Evolutionary conservation across 176 grass and related monocot species (phyloP), one percentile per base, ranked within the genome.

Genomic region (Chrysopogon serrulatus): DNA sequence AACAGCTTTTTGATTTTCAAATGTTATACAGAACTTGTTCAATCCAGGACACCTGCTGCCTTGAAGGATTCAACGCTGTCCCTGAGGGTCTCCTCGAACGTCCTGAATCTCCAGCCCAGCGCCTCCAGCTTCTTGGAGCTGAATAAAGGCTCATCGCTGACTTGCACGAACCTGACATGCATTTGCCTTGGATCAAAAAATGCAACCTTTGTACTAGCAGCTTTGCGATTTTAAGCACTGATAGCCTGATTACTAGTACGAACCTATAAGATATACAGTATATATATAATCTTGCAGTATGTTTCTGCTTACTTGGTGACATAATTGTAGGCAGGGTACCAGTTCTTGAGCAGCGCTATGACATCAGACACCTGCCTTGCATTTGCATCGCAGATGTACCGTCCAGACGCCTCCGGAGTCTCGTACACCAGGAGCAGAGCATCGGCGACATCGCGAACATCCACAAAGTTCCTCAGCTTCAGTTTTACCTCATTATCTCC

Each of bases 351-450:
- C 30, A 88, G 35, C 42, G 49, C 82, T 4, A 95, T 43, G 79
- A 95, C 76, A 66, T 88, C 88, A 31, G 41, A 61, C 37, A 88
- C 47, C 68, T 78, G 71, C 7, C 4, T 67, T 17, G 56, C 6
- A 7, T 88, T 45, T 21, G 90, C 77, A 34, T 49, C 45, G 77
- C 90, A 88, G 5, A 91, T 27, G 60, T 91, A 88, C 7, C 90
- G 78, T 45, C 90, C 86, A 0, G 86, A 98, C 78, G 72, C 95
- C 79, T 86, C 90, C 12, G 89, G 83, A 10, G 90, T 88, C 81
- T 95, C 88, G 65, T 91, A 98, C 13, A 91, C 70, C 71, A 95
- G 65, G 67, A 91, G 65, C 19, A 98, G 82, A 83, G 95, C 92
- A 23, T 88, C 68, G 19, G 88, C 90, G 17, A 91, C 71, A 61